phyloP scores from a whole-genome alignment of 2,329 filamentous ascomycete genomes.

The Neofusicoccum cordaticola region DNA sequence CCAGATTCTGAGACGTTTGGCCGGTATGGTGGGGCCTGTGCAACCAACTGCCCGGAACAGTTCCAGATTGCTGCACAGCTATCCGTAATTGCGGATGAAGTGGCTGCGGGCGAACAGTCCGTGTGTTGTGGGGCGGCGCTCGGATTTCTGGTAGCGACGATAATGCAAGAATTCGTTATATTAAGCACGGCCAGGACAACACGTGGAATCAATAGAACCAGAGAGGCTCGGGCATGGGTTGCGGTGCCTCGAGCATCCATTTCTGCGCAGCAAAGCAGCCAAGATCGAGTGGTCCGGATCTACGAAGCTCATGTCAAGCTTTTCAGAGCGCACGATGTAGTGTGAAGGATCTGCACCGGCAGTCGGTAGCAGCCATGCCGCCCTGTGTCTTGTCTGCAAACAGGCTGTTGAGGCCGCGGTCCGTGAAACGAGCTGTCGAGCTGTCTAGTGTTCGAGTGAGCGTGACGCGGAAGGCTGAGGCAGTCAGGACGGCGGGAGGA shows the following conservation, averaged over 20 bases:
- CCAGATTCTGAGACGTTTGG: neutral
- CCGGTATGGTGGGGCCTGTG: neutral
- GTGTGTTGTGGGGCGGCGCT: neutral
- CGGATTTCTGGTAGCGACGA: neutral
- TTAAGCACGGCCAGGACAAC: neutral
- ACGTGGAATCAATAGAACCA: too few relatives aligned
- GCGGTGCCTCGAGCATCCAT: neutral
- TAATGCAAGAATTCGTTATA: constrained; percentile 6
- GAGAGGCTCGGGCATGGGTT: neutral
- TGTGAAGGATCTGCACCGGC: neutral
- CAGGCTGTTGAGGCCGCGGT: neutral
- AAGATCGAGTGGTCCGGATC: neutral
- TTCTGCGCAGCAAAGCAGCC: neutral
- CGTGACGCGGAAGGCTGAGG: too few relatives aligned
- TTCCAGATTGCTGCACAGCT: neutral
- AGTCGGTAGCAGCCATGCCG: neutral
- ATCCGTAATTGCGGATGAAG: neutral
- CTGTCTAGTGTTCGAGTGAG: neutral
- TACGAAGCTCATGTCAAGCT: too few relatives aligned
- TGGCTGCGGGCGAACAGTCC: neutral
- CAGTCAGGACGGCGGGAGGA: neutral
- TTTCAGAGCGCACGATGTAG: neutral
- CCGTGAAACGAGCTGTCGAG: neutral
- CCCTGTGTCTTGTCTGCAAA: neutral
- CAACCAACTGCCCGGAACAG: neutral